Evolutionary conservation across 768 basidiomycete species (phyloP).

Genomic region (Mycena venus): DNA sequence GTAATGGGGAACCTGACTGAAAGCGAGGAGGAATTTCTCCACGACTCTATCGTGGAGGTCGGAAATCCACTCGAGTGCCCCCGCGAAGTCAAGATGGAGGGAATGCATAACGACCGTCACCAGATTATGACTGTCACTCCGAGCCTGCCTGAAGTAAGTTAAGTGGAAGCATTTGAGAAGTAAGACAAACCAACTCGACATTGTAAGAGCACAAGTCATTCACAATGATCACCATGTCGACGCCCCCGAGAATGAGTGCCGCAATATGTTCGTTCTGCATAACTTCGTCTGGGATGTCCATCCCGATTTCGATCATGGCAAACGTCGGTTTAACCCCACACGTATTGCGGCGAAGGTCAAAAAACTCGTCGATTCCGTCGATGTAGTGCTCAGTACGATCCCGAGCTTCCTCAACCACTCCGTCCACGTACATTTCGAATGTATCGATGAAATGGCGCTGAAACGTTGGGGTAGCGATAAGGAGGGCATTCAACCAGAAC

Average conservation of each 20-base stretch:
- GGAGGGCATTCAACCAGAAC: slow-evolving; percentile 40
- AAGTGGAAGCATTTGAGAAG: neutral
- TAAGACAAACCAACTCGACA: slow-evolving; percentile 4
- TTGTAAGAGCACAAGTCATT: slow-evolving; percentile 10
- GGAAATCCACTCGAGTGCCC: neutral
- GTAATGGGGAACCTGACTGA: slow-evolving; percentile 2
- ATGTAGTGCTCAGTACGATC: slow-evolving; percentile 37
- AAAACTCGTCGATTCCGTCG: slow-evolving; percentile 45
- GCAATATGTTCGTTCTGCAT: slow-evolving; percentile 4
- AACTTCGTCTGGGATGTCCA: slow-evolving; percentile 5
- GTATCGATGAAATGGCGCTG: slow-evolving; percentile 46
- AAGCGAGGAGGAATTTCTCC: neutral
- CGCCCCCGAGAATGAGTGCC: neutral
- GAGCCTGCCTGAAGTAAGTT: neutral
- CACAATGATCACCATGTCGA: neutral
- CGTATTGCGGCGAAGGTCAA: slow-evolving; percentile 47
- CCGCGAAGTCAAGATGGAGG: slow-evolving; percentile 3
- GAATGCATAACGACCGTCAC: neutral
- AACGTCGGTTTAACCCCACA: slow-evolving; percentile 47
- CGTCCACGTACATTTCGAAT: slow-evolving; percentile 44
- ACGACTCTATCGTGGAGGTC: neutral
- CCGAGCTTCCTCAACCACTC: slow-evolving; percentile 48
- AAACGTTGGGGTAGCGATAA: slow-evolving; percentile 16
- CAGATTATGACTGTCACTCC: neutral
- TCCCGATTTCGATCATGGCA: neutral